Conservation (phyloP, 441 rosid species). For the Populus hybrid region DNA sequence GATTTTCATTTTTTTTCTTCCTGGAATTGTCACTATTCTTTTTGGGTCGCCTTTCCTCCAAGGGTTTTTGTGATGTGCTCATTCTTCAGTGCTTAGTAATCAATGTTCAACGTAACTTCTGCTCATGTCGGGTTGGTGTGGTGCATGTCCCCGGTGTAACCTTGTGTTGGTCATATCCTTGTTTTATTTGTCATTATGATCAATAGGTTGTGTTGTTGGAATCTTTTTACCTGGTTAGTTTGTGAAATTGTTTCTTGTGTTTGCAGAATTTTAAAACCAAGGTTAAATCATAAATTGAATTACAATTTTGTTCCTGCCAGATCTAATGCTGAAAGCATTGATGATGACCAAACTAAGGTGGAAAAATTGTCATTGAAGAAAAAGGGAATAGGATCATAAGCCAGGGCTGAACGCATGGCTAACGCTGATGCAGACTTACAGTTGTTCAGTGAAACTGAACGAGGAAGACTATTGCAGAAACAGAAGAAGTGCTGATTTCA, state of each 20-base stretch:
- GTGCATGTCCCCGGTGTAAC: not conserved
- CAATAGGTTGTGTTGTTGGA: not conserved
- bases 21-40: not conserved
- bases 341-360: constrained; percentile 62
- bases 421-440: constrained; percentile 77
- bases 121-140: not conserved
- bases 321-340: constrained; percentile 39
- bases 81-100: not conserved
- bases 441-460: constrained; percentile 67
- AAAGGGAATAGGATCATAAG: constrained; percentile 90
- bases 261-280: not conserved
- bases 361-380: constrained; percentile 80
- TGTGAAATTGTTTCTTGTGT: not conserved
- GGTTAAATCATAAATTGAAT: not conserved
- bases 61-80: not conserved
- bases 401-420: constrained; percentile 69
- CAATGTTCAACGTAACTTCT: no score
- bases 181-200: no score
- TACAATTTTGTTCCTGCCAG: constrained; percentile 28
- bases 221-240: not conserved
- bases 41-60: not conserved
- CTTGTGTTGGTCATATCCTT: not conserved
- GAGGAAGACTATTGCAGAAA: constrained; percentile 71
- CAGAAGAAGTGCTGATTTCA: constrained; percentile 83
- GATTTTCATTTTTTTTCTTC: not conserved